phyloP scores from a whole-genome alignment of 257 asterid genomes.

The Solanum appendiculatum region DNA sequence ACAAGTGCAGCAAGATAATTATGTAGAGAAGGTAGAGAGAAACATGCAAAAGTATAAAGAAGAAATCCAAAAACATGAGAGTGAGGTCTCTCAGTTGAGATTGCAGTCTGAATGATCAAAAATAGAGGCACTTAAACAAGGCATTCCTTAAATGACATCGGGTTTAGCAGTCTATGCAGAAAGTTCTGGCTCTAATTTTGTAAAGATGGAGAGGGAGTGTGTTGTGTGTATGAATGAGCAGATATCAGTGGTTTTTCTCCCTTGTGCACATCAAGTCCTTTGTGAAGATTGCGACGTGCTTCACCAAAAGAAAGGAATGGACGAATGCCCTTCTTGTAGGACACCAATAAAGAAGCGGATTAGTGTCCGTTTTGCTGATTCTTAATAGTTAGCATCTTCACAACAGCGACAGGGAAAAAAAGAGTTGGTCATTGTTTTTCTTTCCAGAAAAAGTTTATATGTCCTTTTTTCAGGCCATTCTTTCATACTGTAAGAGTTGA shows the following conservation, averaged over 20 bases:
- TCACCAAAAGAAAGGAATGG: conserved; percentile 54
- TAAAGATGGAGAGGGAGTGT: conserved; percentile 60
- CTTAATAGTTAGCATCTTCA: not conserved
- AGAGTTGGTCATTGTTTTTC: not conserved
- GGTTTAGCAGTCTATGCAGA: conserved; percentile 37
- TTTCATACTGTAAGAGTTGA: not conserved
- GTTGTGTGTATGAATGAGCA: conserved; percentile 75
- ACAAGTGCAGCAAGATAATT: conserved; percentile 30
- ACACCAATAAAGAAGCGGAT: conserved; percentile 37
- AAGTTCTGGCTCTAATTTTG: conserved; percentile 16
- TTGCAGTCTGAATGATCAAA: conserved; percentile 32
- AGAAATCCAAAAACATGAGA: conserved; percentile 29
- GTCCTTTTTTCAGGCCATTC: not conserved
- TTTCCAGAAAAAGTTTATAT: not conserved
- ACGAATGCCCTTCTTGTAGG: conserved; percentile 72
- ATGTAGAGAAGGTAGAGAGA: conserved; percentile 28
- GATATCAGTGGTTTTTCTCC: conserved; percentile 59
- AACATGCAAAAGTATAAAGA: conserved; percentile 24
- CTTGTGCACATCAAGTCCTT: conserved; percentile 81
- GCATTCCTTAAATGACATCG: conserved; percentile 19
- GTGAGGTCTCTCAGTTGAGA: conserved; percentile 30
- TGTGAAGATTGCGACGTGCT: conserved; percentile 45
- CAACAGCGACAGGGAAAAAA: not conserved
- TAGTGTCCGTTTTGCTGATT: conserved; percentile 17
- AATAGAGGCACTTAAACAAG: conserved; percentile 39